Evolutionary conservation across 2,329 filamentous ascomycete species (phyloP).

Genomic region (Pseudocercospora musae): DNA sequence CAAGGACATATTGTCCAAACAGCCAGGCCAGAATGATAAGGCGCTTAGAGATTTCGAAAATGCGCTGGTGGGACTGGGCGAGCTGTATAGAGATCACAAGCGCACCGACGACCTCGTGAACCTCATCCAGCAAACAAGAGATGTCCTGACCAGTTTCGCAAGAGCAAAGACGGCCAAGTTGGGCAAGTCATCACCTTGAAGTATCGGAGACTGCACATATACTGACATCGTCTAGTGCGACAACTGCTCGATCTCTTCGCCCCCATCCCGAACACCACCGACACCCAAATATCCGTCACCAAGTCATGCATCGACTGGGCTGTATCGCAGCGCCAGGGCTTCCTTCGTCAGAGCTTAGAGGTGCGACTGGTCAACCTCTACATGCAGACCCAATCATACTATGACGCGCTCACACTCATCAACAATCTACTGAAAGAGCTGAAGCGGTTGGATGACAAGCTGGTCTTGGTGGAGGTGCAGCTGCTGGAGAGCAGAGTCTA

Average conservation of each 20-base stretch:
- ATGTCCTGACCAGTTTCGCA: slow-evolving; percentile 90
- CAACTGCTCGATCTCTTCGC: slow-evolving; percentile 95
- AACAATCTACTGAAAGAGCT: slow-evolving; percentile 94
- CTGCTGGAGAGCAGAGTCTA: slow-evolving; percentile 95
- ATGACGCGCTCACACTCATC: slow-evolving; percentile 94
- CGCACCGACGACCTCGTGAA: slow-evolving; percentile 79
- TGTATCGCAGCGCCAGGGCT: slow-evolving; percentile 86
- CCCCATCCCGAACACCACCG: slow-evolving; percentile 88
- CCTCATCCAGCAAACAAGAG: slow-evolving; percentile 84
- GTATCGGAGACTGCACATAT: neutral
- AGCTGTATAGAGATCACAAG: slow-evolving; percentile 89
- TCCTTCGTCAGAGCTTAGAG: slow-evolving; percentile 97
- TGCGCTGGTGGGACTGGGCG: slow-evolving; percentile 81
- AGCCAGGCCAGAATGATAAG: slow-evolving; percentile 78
- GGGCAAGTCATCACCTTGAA: slow-evolving; percentile 57
- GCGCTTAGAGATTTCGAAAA: slow-evolving; percentile 89
- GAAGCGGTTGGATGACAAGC: slow-evolving; percentile 96
- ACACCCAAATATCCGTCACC: slow-evolving; percentile 90
- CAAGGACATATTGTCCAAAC: slow-evolving; percentile 82
- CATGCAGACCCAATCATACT: slow-evolving; percentile 97
- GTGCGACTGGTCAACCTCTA: slow-evolving; percentile 89
- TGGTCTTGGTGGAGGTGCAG: slow-evolving; percentile 96
- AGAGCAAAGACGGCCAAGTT: slow-evolving; percentile 99
- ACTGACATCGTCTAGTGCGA: slow-evolving; percentile 56
- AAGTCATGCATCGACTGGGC: slow-evolving; percentile 99